Base-by-base conservation (phyloP, 768 basidiomycete species). In the Vishniacozyma victoriae region DNA sequence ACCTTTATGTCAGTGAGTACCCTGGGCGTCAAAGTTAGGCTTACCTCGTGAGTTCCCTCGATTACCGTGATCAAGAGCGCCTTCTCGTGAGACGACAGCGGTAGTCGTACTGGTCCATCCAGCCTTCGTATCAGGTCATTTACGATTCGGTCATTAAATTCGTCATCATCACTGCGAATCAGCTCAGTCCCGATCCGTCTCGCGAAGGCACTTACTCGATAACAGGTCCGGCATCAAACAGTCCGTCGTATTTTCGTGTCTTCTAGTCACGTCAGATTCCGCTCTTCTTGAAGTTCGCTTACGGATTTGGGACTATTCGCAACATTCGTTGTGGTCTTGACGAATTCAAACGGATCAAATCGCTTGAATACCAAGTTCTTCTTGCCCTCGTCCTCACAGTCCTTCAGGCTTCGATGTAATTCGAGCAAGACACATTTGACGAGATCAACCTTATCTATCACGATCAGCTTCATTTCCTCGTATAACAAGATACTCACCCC, bases 31-130 rank as follows among this genome's bases (percentile, higher is more conserved):
- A n/a, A 31, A n/a, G 20, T 19, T n/a, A n/a, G n/a, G 66, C 73
- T 60, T 39, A 85, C 91, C 77, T 93, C 87, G 14, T 90, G 72
- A 0, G 88, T 85, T 5, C 90, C 84, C 70, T 92, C 86, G 43
- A 92, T 83, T 6, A 96, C 77, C 3, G 87, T 85, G 4, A 84
- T 75, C 6, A 97, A 76, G 57, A 90, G 84, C 0, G 86, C 83
- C 44, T 86, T 83, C 66, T 97, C 92, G 59, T 84, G 83, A 2
- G 78, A 75, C 1, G 84, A 83, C 14, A 96, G 75, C 51, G 85
- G 82, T 0, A 86, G 81, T 20, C 87, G 70, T 3, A 83, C 80
- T 9, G 75, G 66, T 7, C 75, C 73, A 66, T 89, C 84, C 16
- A 95, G 72, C 13, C 74, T 76, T 6, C 81, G 76, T 23, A 91